phyloP scores from a whole-genome alignment of 257 asterid species.

The Linaria vulgaris region DNA sequence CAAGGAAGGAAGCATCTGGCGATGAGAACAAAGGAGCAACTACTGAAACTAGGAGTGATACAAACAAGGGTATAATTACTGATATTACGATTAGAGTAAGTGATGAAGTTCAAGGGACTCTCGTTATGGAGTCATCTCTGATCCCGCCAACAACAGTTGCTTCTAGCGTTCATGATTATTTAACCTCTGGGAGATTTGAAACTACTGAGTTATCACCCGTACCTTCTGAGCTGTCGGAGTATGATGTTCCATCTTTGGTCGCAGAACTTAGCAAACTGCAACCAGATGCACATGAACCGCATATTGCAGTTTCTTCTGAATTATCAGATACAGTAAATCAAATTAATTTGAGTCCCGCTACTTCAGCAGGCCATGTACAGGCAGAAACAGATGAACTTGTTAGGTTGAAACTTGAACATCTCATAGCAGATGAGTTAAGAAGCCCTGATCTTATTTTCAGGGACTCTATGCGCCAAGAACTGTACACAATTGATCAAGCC shows the following conservation, averaged over 20 bases:
- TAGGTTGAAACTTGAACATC: conserved; percentile 31
- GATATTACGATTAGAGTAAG: conserved; percentile 31
- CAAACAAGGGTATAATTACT: conserved; percentile 25
- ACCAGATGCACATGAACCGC: conserved; percentile 33
- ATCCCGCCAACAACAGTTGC: conserved; percentile 33
- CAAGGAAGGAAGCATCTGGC: conserved; percentile 29
- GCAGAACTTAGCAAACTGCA: conserved; percentile 39
- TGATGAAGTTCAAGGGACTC: conserved; percentile 33
- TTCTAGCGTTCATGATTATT: conserved; percentile 35
- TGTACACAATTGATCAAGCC: conserved; percentile 60
- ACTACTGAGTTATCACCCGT: conserved; percentile 31
- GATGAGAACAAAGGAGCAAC: conserved; percentile 23
- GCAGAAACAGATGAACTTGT: conserved; percentile 37
- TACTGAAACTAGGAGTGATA: conserved; percentile 34
- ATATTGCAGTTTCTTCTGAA: conserved; percentile 34
- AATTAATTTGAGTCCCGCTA: conserved; percentile 29
- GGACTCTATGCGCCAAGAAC: conserved; percentile 53
- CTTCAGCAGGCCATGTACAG: conserved; percentile 32
- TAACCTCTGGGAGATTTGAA: conserved; percentile 34
- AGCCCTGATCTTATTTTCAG: conserved; percentile 38
- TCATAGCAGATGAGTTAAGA: conserved; percentile 31
- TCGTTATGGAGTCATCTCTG: conserved; percentile 30
- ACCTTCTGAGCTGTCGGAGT: conserved; percentile 29
- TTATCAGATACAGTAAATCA: conserved; percentile 34
- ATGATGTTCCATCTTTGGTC: conserved; percentile 29